phyloP scores from a whole-genome alignment of 1,139 yeast genomes.

The Sugiyamaella neomexicana region DNA sequence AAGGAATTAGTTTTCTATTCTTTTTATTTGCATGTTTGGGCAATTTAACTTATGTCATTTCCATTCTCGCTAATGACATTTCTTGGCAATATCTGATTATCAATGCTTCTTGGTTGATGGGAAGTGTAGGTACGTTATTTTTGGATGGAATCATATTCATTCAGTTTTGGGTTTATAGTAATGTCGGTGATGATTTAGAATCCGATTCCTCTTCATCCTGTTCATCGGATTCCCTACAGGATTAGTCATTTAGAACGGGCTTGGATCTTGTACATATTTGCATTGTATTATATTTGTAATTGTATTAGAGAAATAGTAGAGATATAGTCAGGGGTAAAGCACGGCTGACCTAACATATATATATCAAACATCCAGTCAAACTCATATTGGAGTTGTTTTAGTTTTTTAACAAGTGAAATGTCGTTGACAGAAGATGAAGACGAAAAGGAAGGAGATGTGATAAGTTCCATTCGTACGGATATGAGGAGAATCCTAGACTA shows the following conservation, averaged over 20 bases:
- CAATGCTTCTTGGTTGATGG: conserved; percentile 90
- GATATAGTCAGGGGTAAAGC: background rate
- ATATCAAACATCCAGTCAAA: no score
- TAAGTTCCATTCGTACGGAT: conserved; percentile 15
- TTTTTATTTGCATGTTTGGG: conserved; percentile 93
- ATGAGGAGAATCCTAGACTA: conserved; percentile 28
- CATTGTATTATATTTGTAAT: conserved; percentile 7
- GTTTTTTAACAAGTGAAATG: background rate
- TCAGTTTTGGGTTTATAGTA: conserved; percentile 79
- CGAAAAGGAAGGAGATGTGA: background rate
- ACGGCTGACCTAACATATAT: background rate
- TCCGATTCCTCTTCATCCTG: conserved; percentile 2
- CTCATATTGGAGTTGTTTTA: no score
- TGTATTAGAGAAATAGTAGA: background rate
- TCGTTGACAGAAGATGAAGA: background rate
- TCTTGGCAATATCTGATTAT: conserved; percentile 69
- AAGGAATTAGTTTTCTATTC: conserved; percentile 88
- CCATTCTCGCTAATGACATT: conserved; percentile 69
- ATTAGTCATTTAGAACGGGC: background rate
- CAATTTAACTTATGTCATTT: conserved; percentile 81
- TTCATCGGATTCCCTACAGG: background rate
- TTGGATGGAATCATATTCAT: conserved; percentile 73
- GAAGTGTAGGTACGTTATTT: conserved; percentile 81
- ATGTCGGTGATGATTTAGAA: conserved; percentile 14
- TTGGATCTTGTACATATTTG: background rate